These are phyloP conservation scores for Sugiyamaella floridensis DNA, from an alignment of 805 yeast genomes.

Conservation along the genomic window DNA sequence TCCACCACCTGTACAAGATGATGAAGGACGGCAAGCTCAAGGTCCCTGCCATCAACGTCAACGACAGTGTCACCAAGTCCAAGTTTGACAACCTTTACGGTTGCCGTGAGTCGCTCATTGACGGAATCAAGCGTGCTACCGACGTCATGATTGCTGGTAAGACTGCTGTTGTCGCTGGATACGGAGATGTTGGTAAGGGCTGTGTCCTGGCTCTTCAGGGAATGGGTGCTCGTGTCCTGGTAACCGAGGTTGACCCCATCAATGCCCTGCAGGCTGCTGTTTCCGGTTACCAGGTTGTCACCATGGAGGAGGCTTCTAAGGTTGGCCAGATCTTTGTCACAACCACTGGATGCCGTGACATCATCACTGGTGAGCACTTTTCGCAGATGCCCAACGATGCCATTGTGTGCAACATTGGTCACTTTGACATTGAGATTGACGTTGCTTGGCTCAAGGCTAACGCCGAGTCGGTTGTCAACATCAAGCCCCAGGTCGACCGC, in stretches of 20 bases:
- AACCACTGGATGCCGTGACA: constrained; percentile 99
- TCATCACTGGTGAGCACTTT: constrained; percentile 85
- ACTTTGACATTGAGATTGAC: constrained; percentile 97
- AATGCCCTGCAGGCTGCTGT: constrained; percentile 99
- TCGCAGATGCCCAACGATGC: constrained; percentile 97
- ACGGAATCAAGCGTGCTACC: constrained; percentile 99
- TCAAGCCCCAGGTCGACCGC: constrained; percentile 99
- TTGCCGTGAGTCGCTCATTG: constrained; percentile 96
- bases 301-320: constrained; percentile 89
- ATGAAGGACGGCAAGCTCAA: constrained; percentile 78
- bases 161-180: constrained; percentile 98
- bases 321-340: constrained; percentile 97
- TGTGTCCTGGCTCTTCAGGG: constrained; percentile 98
- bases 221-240: constrained; percentile 98
- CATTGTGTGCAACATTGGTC: constrained; percentile 99
- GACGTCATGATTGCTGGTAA: constrained; percentile 99
- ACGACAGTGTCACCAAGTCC: constrained; percentile 98
- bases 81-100: constrained; percentile 99
- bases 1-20: constrained; percentile 97
- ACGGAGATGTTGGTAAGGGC: constrained; percentile 99
- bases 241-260: constrained; percentile 97
- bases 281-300: constrained; percentile 94
- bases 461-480: constrained; percentile 90
- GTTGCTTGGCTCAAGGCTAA: constrained; percentile 97
- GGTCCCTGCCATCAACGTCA: constrained; percentile 99